These are phyloP conservation scores for Aquilaria agallochum DNA, from an alignment of 441 rosid species.

Conservation along the genomic window DNA sequence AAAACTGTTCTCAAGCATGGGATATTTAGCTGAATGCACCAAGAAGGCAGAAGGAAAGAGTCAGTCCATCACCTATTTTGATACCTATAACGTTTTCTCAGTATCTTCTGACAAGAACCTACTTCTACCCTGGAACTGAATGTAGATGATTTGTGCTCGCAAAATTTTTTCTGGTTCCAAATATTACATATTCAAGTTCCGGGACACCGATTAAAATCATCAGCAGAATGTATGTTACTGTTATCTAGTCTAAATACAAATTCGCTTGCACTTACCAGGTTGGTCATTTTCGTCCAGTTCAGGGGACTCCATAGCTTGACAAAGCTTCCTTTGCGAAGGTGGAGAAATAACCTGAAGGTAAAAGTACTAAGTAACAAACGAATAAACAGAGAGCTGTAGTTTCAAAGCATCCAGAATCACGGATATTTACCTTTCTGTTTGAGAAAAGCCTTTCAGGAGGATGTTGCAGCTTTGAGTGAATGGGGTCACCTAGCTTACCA, in stretches of 20 bases:
- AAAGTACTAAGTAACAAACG: conserved; percentile 20
- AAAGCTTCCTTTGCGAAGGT: conserved; percentile 58
- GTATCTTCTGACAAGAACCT: no score
- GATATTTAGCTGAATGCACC: no score
- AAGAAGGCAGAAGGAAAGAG: no score
- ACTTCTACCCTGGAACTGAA: no score
- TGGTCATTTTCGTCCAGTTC: conserved; percentile 37
- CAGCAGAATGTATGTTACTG: background rate
- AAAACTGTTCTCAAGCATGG: no score
- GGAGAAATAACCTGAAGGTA: conserved; percentile 80
- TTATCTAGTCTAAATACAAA: conserved; percentile 3
- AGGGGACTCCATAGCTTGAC: conserved; percentile 54
- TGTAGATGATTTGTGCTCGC: no score
- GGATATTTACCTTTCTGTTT: conserved; percentile 55
- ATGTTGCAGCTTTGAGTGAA: conserved; percentile 26
- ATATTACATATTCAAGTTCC: no score
- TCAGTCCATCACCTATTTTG: no score
- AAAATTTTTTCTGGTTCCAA: no score
- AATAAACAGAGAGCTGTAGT: conserved; percentile 11
- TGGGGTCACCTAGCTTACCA: conserved; percentile 18
- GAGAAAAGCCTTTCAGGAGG: conserved; percentile 58
- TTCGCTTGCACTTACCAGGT: conserved; percentile 41
- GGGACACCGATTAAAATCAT: no score
- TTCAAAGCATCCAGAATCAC: conserved; percentile 4
- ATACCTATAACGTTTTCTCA: no score